These are phyloP conservation scores for Pigoraptor vietnamica DNA, from an alignment of 78 protist genomes.

Conservation along the genomic window DNA sequence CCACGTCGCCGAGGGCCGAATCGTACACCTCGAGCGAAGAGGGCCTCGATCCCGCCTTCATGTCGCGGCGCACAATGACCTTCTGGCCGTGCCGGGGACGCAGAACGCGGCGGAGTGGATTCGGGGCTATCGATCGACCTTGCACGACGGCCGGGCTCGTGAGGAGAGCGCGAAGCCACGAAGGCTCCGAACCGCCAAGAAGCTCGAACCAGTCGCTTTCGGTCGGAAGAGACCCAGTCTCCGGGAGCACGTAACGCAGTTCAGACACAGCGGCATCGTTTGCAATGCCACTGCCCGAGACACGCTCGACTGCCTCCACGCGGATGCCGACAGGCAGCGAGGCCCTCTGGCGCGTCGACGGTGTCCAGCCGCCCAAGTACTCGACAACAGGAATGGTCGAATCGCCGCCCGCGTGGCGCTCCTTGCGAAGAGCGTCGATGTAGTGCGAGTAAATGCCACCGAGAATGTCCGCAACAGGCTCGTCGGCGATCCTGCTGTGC, in stretches of 20 bases:
- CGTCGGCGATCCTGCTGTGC: slow-evolving; percentile 23
- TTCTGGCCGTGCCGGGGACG: slow-evolving; percentile 18
- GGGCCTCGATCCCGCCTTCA: neutral
- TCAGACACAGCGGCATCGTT: neutral
- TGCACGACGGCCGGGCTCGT: neutral
- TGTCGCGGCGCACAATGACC: neutral
- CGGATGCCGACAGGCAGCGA: no score
- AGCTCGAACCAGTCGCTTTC: neutral
- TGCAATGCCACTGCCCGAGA: no score
- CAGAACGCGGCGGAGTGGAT: slow-evolving; percentile 16
- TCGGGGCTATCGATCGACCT: neutral
- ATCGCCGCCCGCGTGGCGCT: neutral
- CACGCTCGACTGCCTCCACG: no score
- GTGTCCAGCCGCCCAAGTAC: slow-evolving; percentile 4
- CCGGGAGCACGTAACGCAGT: slow-evolving; percentile 12
- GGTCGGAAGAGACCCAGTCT: neutral
- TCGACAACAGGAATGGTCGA: neutral
- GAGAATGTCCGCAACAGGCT: slow-evolving; percentile 48
- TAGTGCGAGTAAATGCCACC: slow-evolving; percentile 5
- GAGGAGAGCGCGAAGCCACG: slow-evolving; percentile 15
- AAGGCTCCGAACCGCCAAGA: neutral
- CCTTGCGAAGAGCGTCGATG: neutral
- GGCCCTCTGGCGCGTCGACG: no score
- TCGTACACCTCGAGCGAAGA: slow-evolving; percentile 12
- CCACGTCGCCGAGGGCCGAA: neutral